Evolutionary conservation across 2,329 filamentous ascomycete genomes (phyloP).

Genomic region (Trichoderma lentiforme): DNA sequence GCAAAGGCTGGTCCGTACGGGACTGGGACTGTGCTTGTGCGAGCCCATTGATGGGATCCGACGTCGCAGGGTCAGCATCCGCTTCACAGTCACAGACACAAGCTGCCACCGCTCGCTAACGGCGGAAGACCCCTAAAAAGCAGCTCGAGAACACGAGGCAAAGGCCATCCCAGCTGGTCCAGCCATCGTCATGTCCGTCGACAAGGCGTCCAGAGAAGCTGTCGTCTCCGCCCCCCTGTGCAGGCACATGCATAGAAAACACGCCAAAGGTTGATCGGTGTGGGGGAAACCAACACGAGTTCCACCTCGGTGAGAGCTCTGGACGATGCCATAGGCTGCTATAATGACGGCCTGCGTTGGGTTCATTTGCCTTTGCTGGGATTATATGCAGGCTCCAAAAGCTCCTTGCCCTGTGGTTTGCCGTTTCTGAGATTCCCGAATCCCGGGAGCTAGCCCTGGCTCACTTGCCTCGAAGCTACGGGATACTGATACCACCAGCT

Average conservation of each 20-base stretch:
- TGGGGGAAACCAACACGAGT: slow-evolving; percentile 13
- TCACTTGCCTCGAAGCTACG: slow-evolving; percentile 1
- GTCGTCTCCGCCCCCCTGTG: slow-evolving; percentile 7
- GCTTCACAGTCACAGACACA: background rate
- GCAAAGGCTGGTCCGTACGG: background rate
- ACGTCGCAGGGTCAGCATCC: background rate
- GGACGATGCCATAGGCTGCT: slow-evolving; percentile 14
- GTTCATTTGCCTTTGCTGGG: slow-evolving; percentile 13
- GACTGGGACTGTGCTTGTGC: background rate
- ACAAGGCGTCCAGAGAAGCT: background rate
- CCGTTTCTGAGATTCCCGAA: background rate
- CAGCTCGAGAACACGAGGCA: background rate
- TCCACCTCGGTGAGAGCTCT: slow-evolving; percentile 19
- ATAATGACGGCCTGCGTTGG: background rate
- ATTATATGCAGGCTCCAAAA: slow-evolving; percentile 3
- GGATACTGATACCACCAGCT: background rate
- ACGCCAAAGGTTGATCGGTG: slow-evolving; percentile 10
- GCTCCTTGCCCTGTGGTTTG: background rate
- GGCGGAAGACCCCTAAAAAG: background rate
- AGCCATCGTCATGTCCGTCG: background rate
- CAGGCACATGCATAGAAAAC: slow-evolving; percentile 15
- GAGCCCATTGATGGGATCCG: background rate
- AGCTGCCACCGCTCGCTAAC: background rate
- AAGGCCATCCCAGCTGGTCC: background rate
- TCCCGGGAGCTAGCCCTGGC: background rate